phyloP scores from a whole-genome alignment of 169 alveolate species.

The Condylostoma magnum region DNA sequence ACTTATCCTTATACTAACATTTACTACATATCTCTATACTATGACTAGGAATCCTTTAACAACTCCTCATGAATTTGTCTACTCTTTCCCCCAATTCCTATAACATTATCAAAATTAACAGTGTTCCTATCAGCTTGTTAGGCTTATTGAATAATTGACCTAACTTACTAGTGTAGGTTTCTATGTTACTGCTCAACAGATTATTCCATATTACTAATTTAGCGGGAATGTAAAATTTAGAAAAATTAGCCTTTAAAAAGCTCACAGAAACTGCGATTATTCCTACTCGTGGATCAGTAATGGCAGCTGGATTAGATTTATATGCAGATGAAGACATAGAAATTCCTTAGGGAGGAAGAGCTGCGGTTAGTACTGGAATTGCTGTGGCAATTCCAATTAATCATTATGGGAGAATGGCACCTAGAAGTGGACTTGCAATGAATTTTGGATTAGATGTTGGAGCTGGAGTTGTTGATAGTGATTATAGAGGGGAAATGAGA shows the following conservation, averaged over 20 bases:
- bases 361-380: conserved; percentile 64
- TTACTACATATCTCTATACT: too few relatives aligned
- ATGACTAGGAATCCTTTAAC: too few relatives aligned
- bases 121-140: too few relatives aligned
- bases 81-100: too few relatives aligned
- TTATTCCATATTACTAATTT: too few relatives aligned
- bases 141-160: too few relatives aligned
- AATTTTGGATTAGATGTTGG: conserved; percentile 77
- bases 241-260: conserved; percentile 39
- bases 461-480: conserved; percentile 81
- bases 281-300: conserved; percentile 59
- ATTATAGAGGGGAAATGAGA: conserved; percentile 78
- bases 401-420: conserved; percentile 79
- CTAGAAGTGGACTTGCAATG: conserved; percentile 76
- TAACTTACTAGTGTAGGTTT: too few relatives aligned
- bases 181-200: too few relatives aligned
- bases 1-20: too few relatives aligned
- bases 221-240: too few relatives aligned
- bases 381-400: conserved; percentile 59
- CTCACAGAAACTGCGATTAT: conserved; percentile 47
- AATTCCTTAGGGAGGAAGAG: conserved; percentile 55
- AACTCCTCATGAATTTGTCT: too few relatives aligned
- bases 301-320: conserved; percentile 79
- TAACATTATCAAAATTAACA: too few relatives aligned
- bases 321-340: conserved; percentile 43